Evolutionary conservation across 2,329 filamentous ascomycete genomes (phyloP).

Genomic region (Escovopsis weberi): DNA sequence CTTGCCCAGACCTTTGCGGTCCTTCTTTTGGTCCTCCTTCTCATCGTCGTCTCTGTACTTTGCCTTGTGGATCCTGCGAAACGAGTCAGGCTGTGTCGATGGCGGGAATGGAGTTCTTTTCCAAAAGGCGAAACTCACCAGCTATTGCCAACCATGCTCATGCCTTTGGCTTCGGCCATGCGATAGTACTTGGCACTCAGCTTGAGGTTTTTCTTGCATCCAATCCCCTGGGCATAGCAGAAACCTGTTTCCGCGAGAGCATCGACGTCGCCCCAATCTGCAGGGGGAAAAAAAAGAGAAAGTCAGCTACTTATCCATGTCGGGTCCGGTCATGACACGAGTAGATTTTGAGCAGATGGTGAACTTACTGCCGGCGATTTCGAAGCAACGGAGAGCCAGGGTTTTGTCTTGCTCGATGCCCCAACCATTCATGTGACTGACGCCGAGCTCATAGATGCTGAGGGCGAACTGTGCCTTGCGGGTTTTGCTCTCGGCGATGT

Average conservation of each 20-base stretch:
- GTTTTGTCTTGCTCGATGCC: constrained; percentile 85
- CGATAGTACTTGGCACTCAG: constrained; percentile 88
- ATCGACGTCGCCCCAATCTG: constrained; percentile 86
- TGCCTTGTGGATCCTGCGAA: constrained; percentile 77
- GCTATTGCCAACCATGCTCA: constrained; percentile 96
- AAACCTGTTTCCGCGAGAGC: constrained; percentile 89
- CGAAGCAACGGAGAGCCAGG: constrained; percentile 81
- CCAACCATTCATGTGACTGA: constrained; percentile 97
- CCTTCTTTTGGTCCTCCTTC: constrained; percentile 28
- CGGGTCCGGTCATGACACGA: too few relatives aligned
- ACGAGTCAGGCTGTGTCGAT: neutral
- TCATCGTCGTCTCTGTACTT: constrained; percentile 64
- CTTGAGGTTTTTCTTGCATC: constrained; percentile 91
- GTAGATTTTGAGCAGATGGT: neutral
- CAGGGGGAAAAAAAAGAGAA: neutral
- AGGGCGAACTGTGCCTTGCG: constrained; percentile 88
- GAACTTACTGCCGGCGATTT: constrained; percentile 71
- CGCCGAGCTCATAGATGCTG: constrained; percentile 89
- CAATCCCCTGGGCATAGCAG: constrained; percentile 86
- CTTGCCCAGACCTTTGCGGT: constrained; percentile 53
- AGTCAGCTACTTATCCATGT: neutral
- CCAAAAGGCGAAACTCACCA: constrained; percentile 49
- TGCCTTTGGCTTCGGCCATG: constrained; percentile 78
- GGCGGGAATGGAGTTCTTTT: neutral
- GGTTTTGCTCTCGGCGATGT: constrained; percentile 59